Percentiles rank a stretch among this genome's conserved stretches.
phyloP scores from a whole-genome alignment of 2,329 filamentous ascomycete species.

The Cytospora piceicola region DNA sequence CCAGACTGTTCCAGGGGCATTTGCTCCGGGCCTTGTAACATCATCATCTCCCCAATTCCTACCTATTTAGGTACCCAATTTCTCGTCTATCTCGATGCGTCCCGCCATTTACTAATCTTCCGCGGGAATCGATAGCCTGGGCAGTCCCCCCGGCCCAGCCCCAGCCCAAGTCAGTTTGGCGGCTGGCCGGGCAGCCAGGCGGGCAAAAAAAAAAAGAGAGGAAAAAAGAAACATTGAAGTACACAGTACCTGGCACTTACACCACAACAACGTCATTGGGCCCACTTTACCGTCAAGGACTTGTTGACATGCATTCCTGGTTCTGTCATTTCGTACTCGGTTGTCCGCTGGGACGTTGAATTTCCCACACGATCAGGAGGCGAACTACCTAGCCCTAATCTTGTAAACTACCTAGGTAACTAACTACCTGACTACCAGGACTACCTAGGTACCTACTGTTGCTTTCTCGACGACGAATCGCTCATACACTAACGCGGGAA shows the following conservation, averaged over 20 bases:
- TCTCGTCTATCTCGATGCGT: conserved; percentile 11
- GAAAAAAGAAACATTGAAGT: neutral
- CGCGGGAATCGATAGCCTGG: neutral
- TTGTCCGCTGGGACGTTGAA: neutral
- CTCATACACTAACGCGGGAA: neutral
- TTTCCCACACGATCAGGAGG: neutral
- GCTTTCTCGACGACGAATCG: neutral
- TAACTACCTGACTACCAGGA: no score
- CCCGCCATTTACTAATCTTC: neutral
- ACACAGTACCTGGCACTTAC: conserved; percentile 21
- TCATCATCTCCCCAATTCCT: conserved; percentile 1
- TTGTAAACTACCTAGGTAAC: no score
- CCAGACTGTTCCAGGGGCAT: neutral
- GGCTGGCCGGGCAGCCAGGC: no score
- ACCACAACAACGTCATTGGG: conserved; percentile 27
- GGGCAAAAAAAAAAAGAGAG: no score
- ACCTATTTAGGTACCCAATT: no score
- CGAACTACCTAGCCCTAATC: neutral
- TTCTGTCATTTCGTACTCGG: neutral
- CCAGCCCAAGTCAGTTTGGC: neutral
- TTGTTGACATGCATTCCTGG: conserved; percentile 1
- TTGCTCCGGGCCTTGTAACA: conserved; percentile 9
- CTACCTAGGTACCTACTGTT: no score
- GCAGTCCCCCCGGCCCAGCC: no score
- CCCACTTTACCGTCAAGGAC: conserved; percentile 16